Conservation (phyloP, 352 stramenopile genomes). For the Phytophthora fragariae region DNA sequence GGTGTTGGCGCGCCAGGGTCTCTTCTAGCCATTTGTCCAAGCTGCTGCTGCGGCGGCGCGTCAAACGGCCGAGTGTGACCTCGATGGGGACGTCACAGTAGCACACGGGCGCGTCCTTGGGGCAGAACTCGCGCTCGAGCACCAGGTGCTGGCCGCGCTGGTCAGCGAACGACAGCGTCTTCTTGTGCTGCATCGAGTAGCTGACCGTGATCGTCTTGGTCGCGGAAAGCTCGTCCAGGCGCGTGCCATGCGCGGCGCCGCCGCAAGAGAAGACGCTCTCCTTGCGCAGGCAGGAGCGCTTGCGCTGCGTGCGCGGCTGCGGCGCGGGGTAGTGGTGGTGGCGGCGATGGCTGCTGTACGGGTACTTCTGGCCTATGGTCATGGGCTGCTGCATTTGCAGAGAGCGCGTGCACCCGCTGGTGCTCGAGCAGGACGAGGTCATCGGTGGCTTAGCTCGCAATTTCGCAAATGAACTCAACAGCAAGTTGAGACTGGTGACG, state of each 20-base stretch:
- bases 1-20: slow-evolving; percentile 48
- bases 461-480: slow-evolving; percentile 30
- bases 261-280: slow-evolving; percentile 53
- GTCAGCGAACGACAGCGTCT: slow-evolving; percentile 67
- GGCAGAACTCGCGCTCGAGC: slow-evolving; percentile 55
- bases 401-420: slow-evolving; percentile 11
- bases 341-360: slow-evolving; percentile 3
- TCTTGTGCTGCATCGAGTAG: slow-evolving; percentile 50
- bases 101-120: slow-evolving; percentile 48
- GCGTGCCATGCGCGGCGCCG: slow-evolving; percentile 26
- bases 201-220: slow-evolving; percentile 46
- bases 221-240: slow-evolving; percentile 44
- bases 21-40: slow-evolving; percentile 51
- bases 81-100: slow-evolving; percentile 51
- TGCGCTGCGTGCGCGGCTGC: slow-evolving; percentile 17
- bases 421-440: slow-evolving; percentile 28
- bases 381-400: slow-evolving; percentile 40
- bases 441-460: slow-evolving; percentile 10
- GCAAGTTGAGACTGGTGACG: too few relatives aligned
- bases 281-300: slow-evolving; percentile 56
- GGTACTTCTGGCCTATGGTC: slow-evolving; percentile 39
- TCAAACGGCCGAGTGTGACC: slow-evolving; percentile 29
- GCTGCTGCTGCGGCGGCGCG: slow-evolving; percentile 36
- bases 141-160: slow-evolving; percentile 62
- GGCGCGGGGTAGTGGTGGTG: slow-evolving; percentile 14